phyloP scores from a whole-genome alignment of 1,139 yeast genomes.

The Blastobotrys persicus region DNA sequence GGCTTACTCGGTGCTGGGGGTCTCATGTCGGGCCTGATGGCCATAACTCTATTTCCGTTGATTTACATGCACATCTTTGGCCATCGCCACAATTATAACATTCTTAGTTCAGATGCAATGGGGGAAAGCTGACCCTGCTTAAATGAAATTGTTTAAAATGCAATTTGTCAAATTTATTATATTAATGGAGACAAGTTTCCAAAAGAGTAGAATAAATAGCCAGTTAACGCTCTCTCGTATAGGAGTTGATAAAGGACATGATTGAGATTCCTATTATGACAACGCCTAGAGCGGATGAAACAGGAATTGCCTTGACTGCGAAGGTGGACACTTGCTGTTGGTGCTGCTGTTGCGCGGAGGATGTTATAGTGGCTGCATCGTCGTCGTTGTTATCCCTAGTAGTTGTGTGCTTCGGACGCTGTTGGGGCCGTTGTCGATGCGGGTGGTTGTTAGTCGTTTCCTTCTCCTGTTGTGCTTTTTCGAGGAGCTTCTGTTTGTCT shows the following conservation, averaged over 20 bases:
- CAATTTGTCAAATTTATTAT: background rate
- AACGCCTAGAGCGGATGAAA: conserved; percentile 30
- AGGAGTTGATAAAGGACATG: conserved; percentile 28
- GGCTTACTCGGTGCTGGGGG: too few species aligned
- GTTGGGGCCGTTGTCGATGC: conserved; percentile 1
- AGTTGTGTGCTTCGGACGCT: background rate
- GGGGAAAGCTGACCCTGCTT: too few species aligned
- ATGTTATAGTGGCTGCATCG: background rate
- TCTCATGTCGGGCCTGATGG: too few species aligned
- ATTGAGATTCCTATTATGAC: conserved; percentile 29
- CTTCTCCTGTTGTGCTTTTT: conserved; percentile 8
- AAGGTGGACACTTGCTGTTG: conserved; percentile 1
- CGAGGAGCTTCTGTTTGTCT: conserved; percentile 16
- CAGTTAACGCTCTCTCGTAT: conserved; percentile 21
- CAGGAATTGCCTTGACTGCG: conserved; percentile 20
- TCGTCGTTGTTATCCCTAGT: background rate
- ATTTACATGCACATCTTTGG: too few species aligned
- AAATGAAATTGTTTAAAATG: too few species aligned
- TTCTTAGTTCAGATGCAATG: too few species aligned
- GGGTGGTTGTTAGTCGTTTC: background rate
- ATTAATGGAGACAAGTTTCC: background rate
- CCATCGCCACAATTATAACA: too few species aligned
- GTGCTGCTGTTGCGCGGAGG: background rate
- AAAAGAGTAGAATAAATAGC: conserved; percentile 2
- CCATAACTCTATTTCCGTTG: too few species aligned